Evolutionary conservation across 352 stramenopile species (phyloP).

Genomic region (Pythium volutum): DNA sequence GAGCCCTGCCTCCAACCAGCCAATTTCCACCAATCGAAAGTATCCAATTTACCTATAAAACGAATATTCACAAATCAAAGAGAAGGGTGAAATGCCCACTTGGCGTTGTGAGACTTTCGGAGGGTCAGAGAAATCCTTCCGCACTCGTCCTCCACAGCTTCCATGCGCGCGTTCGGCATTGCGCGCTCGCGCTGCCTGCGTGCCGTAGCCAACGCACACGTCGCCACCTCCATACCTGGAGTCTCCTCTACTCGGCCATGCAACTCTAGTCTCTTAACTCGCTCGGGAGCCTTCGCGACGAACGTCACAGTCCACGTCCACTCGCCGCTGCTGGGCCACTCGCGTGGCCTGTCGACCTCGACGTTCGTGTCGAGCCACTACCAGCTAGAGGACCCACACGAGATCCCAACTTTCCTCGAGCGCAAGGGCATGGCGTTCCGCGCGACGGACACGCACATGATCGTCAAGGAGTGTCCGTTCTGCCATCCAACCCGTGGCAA

Average conservation of each 20-base stretch:
- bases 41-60: background rate
- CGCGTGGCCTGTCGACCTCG: slow-evolving; percentile 11
- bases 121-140: background rate
- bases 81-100: background rate
- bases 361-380: slow-evolving; percentile 83
- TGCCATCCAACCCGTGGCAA: slow-evolving; percentile 81
- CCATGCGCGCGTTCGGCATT: slow-evolving; percentile 23
- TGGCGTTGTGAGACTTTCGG: background rate
- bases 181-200: slow-evolving; percentile 21
- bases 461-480: slow-evolving; percentile 86
- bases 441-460: slow-evolving; percentile 75
- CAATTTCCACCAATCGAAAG: slow-evolving; percentile 20
- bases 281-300: slow-evolving; percentile 7
- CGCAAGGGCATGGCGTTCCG: slow-evolving; percentile 64
- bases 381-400: slow-evolving; percentile 56
- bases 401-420: slow-evolving; percentile 67
- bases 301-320: background rate
- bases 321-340: background rate
- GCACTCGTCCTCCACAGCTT: background rate
- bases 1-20: slow-evolving; percentile 21
- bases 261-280: slow-evolving; percentile 2
- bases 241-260: background rate
- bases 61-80: slow-evolving; percentile 12
- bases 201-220: background rate
- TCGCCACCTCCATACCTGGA: background rate